These are phyloP conservation scores for Spirogloea muscicola DNA, from an alignment of 139 green algal species.

Conservation along the genomic window DNA sequence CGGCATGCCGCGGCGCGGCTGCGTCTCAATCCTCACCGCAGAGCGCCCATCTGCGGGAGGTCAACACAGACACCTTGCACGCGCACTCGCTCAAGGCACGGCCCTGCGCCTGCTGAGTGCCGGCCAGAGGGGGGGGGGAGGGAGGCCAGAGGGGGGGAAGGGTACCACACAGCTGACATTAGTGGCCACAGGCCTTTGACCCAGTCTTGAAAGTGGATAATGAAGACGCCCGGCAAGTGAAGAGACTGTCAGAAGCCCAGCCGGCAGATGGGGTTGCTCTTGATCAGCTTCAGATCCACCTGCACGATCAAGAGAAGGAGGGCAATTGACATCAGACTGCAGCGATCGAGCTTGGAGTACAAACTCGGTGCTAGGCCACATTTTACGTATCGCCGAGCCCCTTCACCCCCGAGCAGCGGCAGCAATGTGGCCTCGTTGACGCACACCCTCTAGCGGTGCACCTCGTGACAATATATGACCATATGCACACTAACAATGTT, in stretches of 20 bases:
- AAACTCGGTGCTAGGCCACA: not conserved
- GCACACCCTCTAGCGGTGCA: slow-evolving; percentile 7
- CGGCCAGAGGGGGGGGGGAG: too few species aligned
- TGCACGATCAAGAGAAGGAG: not conserved
- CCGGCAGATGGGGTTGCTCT: slow-evolving; percentile 90
- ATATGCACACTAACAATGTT: not conserved
- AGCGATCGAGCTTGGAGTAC: not conserved
- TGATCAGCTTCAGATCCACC: slow-evolving; percentile 77
- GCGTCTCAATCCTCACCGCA: too few species aligned
- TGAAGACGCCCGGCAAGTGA: too few species aligned
- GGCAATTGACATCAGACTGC: slow-evolving; percentile 4
- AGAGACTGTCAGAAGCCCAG: slow-evolving; percentile 73
- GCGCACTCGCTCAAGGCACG: too few species aligned
- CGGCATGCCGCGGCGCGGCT: too few species aligned
- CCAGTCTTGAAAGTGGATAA: too few species aligned
- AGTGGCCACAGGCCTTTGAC: too few species aligned
- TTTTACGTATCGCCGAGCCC: not conserved
- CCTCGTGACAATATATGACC: not conserved
- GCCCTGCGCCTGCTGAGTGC: too few species aligned
- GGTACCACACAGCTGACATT: too few species aligned
- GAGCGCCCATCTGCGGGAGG: too few species aligned
- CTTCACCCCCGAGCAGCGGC: not conserved
- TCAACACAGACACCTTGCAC: too few species aligned
- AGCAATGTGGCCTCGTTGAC: not conserved
- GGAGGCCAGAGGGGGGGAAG: too few species aligned